Percentiles rank a stretch among this genome's conserved stretches.
Evolutionary conservation across 345 rosid genomes (phyloP).

Genomic region (Rhodamnia argentea): DNA sequence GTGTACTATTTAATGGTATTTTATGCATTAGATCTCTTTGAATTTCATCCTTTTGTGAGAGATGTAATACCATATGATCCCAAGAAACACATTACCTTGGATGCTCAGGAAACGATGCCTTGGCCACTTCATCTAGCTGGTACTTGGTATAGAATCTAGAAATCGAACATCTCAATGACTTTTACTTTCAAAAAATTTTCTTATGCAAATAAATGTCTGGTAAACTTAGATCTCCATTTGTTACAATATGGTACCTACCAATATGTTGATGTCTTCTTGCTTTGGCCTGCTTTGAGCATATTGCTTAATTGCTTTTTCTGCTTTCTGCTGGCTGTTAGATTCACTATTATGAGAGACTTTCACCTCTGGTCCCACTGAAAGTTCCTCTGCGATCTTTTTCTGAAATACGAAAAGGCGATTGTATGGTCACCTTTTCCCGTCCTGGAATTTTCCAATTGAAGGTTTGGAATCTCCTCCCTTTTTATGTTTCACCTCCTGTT

Average conservation of each 20-base stretch:
- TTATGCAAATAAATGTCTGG: background rate
- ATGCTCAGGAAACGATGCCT: background rate
- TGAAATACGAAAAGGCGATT: constrained; percentile 65
- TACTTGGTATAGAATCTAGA: background rate
- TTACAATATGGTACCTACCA: background rate
- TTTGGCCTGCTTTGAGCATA: background rate
- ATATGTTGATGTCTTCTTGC: background rate
- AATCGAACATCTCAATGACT: background rate
- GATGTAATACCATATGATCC: background rate
- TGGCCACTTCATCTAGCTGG: background rate
- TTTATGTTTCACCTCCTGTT: background rate
- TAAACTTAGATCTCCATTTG: background rate
- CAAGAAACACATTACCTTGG: background rate
- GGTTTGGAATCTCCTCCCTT: constrained; percentile 28
- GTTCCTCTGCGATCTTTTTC: constrained; percentile 53
- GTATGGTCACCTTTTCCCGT: constrained; percentile 85
- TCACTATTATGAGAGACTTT: constrained; percentile 66
- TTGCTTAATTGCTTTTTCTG: background rate
- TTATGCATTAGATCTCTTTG: background rate
- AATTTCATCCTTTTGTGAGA: background rate
- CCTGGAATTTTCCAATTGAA: constrained; percentile 48
- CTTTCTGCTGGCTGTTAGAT: constrained; percentile 30
- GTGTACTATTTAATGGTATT: background rate
- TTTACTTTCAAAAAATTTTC: background rate
- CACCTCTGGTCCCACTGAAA: constrained; percentile 62